Base-by-base conservation (phyloP, 163 green algal species). In the Picocystis sp. region DNA sequence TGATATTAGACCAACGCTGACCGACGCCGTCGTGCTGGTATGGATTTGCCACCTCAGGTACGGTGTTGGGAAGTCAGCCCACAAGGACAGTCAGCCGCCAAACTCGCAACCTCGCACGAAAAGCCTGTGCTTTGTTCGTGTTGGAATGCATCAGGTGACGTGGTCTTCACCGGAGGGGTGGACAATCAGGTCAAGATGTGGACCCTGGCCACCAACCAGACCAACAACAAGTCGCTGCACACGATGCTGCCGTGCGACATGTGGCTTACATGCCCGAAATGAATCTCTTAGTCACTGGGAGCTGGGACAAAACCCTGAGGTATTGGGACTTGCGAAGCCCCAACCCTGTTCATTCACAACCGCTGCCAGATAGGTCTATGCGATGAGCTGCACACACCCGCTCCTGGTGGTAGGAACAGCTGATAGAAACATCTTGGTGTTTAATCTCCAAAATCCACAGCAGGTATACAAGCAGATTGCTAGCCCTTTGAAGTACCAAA, bases 181-280 rank as follows among this genome's bases (percentile, higher is more conserved):
- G 84, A 95, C 69, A 93, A 92, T 38, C 72, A 75, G n/a, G 89
- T 81, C 2, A 88, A 90, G 63, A 79, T 94, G 57, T 97, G 89
- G 89, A 79, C 87, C 60, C 69, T 97, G 22, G 70, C 68, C 11
- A 86, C 76, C 41, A 64, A 57, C n/a, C 83, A 87, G 61, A 74
- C 88, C 56, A n/a, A n/a, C 59, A 66, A 35, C 70, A 79, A 52
- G 80, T 97, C 12, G 89, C 74, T n/a, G 58, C 77, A 62, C 89
- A 97, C 61, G 81, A 92, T 52, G 81, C 68, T 3, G 82, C 89
- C 2, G 76, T 98, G 21, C 65, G 66, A 22, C 67, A 86, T 52
- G 50, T 75, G 33, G 63, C 62, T 44, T 84, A 55, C 47, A 66
- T 86, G 10, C 58, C 57, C 13, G 63, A 82, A 43, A 60, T 69